phyloP scores from a whole-genome alignment of 768 basidiomycete genomes.

The Fomitopsis serialis region DNA sequence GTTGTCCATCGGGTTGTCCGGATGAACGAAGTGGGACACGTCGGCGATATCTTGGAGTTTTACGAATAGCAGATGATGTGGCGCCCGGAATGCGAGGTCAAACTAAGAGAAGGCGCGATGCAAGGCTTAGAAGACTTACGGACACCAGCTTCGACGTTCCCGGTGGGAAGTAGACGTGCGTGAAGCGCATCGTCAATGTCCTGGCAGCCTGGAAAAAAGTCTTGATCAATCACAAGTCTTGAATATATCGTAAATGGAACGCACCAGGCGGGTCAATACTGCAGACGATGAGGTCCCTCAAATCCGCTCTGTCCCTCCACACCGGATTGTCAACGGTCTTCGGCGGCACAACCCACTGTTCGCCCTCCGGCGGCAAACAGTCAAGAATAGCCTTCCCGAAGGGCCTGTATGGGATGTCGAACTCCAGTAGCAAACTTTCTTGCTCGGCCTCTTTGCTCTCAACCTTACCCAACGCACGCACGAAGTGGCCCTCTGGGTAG shows the following conservation, averaged over 20 bases:
- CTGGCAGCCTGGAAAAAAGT: conserved; percentile 64
- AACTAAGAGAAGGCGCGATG: not conserved
- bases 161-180: conserved; percentile 80
- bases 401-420: conserved; percentile 91
- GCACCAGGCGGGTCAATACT: conserved; percentile 95
- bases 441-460: conserved; percentile 96
- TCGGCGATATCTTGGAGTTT: conserved; percentile 83
- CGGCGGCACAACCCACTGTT: conserved; percentile 86
- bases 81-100: not conserved
- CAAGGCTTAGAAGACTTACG: conserved; percentile 54
- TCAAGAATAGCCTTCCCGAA: conserved; percentile 94
- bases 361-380: conserved; percentile 87
- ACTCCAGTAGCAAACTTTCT: conserved; percentile 89
- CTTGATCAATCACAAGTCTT: conserved; percentile 5
- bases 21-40: conserved; percentile 91
- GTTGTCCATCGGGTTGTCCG: conserved; percentile 93
- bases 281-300: conserved; percentile 82
- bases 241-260: not conserved
- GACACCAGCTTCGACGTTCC: conserved; percentile 95
- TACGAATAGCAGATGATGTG: not conserved
- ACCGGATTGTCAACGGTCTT: conserved; percentile 46
- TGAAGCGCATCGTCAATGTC: conserved; percentile 99
- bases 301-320: conserved; percentile 86
- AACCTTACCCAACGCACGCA: conserved; percentile 83
- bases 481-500: conserved; percentile 97